Percentiles rank a stretch among this genome's conserved stretches.
These are phyloP conservation scores for Capillidium rhysosporum DNA, from an alignment of 371 early-diverging fungal genomes.

Conservation along the genomic window DNA sequence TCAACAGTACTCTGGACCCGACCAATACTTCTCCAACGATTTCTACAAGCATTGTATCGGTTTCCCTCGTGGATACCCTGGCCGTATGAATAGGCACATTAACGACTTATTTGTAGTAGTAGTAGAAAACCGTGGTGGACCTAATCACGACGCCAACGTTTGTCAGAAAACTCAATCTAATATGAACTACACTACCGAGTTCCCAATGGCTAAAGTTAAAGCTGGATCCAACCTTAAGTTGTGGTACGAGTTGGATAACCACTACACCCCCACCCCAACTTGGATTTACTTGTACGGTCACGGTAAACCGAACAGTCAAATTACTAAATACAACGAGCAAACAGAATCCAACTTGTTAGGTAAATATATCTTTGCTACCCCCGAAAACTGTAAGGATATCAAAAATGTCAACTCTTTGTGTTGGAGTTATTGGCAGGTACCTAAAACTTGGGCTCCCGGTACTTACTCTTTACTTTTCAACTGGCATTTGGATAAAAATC, in stretches of 20 bases:
- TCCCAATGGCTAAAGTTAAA: constrained; percentile 17
- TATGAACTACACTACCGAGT: constrained; percentile 11
- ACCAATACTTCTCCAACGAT: constrained; percentile 1
- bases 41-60: constrained; percentile 19
- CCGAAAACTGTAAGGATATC: constrained; percentile 14
- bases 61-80: constrained; percentile 23
- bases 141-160: constrained; percentile 20
- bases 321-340: constrained; percentile 14
- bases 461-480: constrained; percentile 23
- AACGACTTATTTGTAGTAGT: constrained; percentile 24
- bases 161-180: constrained; percentile 14
- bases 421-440: constrained; percentile 19
- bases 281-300: constrained; percentile 18
- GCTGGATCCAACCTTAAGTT: constrained; percentile 23
- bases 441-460: constrained; percentile 17
- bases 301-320: constrained; percentile 11
- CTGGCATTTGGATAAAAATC: constrained; percentile 29
- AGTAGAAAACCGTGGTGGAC: constrained; percentile 12
- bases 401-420: constrained; percentile 19
- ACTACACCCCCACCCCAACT: constrained; percentile 17
- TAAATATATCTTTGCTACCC: constrained; percentile 13
- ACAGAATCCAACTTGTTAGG: constrained; percentile 8
- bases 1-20: not conserved
- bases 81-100: constrained; percentile 18
- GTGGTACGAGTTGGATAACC: constrained; percentile 27